These are phyloP conservation scores for Diplodia intermedia DNA, from an alignment of 2,329 filamentous ascomycete genomes.

Conservation along the genomic window DNA sequence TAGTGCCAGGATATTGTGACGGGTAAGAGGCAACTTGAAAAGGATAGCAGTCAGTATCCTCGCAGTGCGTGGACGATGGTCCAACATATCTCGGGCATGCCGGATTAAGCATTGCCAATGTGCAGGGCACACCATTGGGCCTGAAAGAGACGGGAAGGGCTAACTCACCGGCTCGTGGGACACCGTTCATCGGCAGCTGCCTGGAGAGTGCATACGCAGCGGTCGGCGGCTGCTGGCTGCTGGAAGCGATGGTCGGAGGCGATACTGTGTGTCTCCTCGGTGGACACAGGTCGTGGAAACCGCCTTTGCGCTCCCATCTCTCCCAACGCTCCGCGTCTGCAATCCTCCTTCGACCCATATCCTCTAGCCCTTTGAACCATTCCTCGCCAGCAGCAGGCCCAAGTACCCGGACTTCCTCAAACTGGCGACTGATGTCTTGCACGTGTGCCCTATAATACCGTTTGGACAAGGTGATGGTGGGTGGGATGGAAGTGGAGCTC, in stretches of 20 bases:
- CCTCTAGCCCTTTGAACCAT: slow-evolving; percentile 78
- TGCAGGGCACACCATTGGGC: background rate
- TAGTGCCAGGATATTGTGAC: slow-evolving; percentile 44
- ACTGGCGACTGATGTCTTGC: slow-evolving; percentile 66
- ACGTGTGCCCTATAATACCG: slow-evolving; percentile 70
- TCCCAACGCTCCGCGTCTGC: slow-evolving; percentile 74
- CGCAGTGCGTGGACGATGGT: slow-evolving; percentile 23
- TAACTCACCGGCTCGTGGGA: slow-evolving; percentile 29
- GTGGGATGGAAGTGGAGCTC: slow-evolving; percentile 56
- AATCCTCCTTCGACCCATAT: slow-evolving; percentile 66
- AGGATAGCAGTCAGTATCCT: slow-evolving; percentile 28
- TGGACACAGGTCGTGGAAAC: slow-evolving; percentile 14
- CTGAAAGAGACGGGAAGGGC: background rate
- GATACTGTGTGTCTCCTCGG: slow-evolving; percentile 3
- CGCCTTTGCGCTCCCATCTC: slow-evolving; percentile 67
- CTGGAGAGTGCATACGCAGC: background rate
- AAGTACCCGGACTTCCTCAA: slow-evolving; percentile 68
- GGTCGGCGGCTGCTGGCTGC: slow-evolving; percentile 6
- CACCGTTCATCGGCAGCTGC: slow-evolving; percentile 32
- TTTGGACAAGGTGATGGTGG: slow-evolving; percentile 65
- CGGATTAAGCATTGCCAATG: background rate
- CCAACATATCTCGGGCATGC: background rate
- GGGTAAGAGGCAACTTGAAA: slow-evolving; percentile 37
- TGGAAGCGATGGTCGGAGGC: slow-evolving; percentile 6
- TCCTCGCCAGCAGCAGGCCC: slow-evolving; percentile 74